phyloP scores from a whole-genome alignment of 2,329 filamentous ascomycete species.

The Alternaria viburni region DNA sequence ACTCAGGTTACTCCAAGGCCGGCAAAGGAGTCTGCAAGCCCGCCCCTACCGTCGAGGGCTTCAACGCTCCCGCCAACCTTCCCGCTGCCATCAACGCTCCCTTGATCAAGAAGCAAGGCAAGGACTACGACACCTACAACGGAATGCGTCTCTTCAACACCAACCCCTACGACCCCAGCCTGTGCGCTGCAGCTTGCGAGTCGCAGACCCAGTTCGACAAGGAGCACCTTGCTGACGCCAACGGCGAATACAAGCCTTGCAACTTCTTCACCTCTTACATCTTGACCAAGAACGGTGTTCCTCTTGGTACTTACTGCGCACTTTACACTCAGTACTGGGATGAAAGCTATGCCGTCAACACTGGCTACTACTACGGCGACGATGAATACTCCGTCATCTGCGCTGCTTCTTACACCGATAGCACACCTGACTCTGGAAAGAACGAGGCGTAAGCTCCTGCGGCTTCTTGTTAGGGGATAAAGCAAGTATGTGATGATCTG shows the following conservation, averaged over 20 bases:
- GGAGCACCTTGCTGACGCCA: slow-evolving; percentile 28
- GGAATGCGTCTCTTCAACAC: slow-evolving; percentile 39
- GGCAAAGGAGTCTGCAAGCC: slow-evolving; percentile 1
- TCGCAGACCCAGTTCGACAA: slow-evolving; percentile 45
- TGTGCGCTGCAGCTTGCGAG: slow-evolving; percentile 45
- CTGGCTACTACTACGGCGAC: slow-evolving; percentile 26
- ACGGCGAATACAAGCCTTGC: slow-evolving; percentile 43
- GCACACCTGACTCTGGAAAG: slow-evolving; percentile 11
- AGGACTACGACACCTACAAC: slow-evolving; percentile 32
- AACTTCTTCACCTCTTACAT: slow-evolving; percentile 50
- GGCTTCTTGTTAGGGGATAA: background rate
- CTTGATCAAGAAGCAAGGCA: slow-evolving; percentile 9
- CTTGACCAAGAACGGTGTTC: slow-evolving; percentile 41
- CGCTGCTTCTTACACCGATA: slow-evolving; percentile 8
- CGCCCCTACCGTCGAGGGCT: slow-evolving; percentile 15
- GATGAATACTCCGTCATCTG: slow-evolving; percentile 10
- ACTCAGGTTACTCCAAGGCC: slow-evolving; percentile 33
- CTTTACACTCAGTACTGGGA: slow-evolving; percentile 32
- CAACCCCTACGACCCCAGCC: slow-evolving; percentile 33
- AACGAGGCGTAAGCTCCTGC: background rate
- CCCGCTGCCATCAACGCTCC: slow-evolving; percentile 38
- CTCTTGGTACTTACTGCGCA: slow-evolving; percentile 48
- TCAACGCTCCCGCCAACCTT: slow-evolving; percentile 24
- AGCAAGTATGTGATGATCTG: background rate
- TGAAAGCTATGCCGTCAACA: slow-evolving; percentile 25